Evolutionary conservation across 2,329 filamentous ascomycete species (phyloP).

Genomic region (Elsinoe perseae): DNA sequence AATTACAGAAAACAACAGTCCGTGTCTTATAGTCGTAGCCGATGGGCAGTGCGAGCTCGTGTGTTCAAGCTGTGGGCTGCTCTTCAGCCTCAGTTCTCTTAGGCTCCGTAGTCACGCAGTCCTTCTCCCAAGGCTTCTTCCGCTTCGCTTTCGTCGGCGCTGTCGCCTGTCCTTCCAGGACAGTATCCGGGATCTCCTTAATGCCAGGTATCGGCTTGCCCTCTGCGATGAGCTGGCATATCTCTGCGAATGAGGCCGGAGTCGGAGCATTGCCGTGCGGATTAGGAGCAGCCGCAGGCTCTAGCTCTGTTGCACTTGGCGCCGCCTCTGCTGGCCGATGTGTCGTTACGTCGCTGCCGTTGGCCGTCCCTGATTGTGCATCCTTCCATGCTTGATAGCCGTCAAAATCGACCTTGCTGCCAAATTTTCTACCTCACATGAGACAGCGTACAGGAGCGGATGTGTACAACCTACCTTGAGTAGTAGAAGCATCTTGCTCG

Average conservation of each 20-base stretch:
- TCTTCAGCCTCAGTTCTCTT: not conserved
- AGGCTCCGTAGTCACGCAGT: constrained; percentile 22
- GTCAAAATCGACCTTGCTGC: constrained; percentile 53
- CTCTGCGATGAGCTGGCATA: constrained; percentile 74
- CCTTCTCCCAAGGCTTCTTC: constrained; percentile 74
- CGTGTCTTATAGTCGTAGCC: not conserved
- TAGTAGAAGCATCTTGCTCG: constrained; percentile 67
- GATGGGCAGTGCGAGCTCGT: not conserved
- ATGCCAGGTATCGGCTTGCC: constrained; percentile 82
- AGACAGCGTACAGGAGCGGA: not conserved
- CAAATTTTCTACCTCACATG: constrained; percentile 33
- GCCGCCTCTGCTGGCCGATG: not conserved
- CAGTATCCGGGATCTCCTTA: constrained; percentile 72
- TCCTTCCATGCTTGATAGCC: constrained; percentile 59
- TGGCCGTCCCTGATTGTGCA: constrained; percentile 23
- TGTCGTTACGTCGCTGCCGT: constrained; percentile 5
- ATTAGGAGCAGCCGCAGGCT: constrained; percentile 2
- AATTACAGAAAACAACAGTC: not conserved
- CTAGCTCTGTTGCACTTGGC: constrained; percentile 16
- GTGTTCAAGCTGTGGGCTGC: not conserved
- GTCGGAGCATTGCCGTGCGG: constrained; percentile 53
- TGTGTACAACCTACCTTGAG: constrained; percentile 38
- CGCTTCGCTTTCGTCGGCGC: constrained; percentile 46
- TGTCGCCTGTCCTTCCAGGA: constrained; percentile 62
- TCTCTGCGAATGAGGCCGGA: constrained; percentile 74